A percentile compares a stretch with the other conserved stretches of the same genome.
Conservation (phyloP, 768 basidiomycete genomes). For the Russula sp. region DNA sequence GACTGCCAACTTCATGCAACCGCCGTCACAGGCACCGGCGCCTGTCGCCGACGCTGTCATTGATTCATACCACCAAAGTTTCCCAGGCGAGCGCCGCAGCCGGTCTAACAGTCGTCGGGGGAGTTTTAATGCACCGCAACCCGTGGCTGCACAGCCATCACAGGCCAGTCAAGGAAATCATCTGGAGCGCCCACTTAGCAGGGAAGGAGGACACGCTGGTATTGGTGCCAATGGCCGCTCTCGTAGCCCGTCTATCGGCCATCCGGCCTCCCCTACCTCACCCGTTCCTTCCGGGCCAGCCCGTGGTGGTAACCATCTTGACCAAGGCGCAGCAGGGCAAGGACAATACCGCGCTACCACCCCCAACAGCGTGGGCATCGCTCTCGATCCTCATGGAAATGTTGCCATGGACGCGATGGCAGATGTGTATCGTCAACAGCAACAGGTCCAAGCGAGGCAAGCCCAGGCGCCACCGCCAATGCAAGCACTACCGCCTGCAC, state of each 20-base stretch:
- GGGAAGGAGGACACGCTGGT: conserved; percentile 74
- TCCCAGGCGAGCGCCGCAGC: conserved; percentile 79
- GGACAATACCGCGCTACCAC: conserved; percentile 56
- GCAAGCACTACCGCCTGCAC: conserved; percentile 39
- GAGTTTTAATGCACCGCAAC: conserved; percentile 34
- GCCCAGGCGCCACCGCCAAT: conserved; percentile 38
- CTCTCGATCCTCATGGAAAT: conserved; percentile 72
- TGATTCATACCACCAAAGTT: conserved; percentile 72
- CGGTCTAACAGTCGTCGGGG: conserved; percentile 41
- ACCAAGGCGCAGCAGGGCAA: conserved; percentile 28
- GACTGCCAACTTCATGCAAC: conserved; percentile 73
- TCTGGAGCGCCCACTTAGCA: conserved; percentile 52
- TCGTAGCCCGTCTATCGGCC: conserved; percentile 54
- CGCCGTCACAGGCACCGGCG: conserved; percentile 44
- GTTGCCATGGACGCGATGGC: conserved; percentile 83
- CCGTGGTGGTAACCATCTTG: conserved; percentile 21
- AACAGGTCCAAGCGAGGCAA: conserved; percentile 30
- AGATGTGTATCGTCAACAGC: conserved; percentile 41
- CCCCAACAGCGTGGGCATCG: conserved; percentile 78
- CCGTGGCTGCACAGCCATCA: conserved; percentile 32
- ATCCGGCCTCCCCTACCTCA: conserved; percentile 48
- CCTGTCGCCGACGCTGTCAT: conserved; percentile 69
- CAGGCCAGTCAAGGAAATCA: conserved; percentile 28
- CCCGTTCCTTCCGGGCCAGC: conserved; percentile 40
- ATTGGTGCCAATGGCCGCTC: conserved; percentile 73